Evolutionary conservation across 2,329 filamentous ascomycete genomes (phyloP).

Genomic region (Diaporthe citriasiana): DNA sequence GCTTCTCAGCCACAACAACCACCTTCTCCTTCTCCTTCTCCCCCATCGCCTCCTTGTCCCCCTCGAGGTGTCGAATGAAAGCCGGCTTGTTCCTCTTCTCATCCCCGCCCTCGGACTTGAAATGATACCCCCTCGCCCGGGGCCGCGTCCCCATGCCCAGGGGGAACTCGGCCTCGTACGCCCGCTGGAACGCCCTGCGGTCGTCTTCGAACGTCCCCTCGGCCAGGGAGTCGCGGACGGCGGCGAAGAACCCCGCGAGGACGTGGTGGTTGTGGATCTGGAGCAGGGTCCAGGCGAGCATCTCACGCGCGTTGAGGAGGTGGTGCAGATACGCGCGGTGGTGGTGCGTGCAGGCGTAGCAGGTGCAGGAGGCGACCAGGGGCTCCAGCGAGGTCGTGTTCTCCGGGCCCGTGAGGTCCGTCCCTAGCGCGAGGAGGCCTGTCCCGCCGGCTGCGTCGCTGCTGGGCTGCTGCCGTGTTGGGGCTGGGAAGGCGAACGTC

Average conservation of each 20-base stretch:
- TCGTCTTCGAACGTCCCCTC: slow-evolving; percentile 72
- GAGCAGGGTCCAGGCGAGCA: slow-evolving; percentile 94
- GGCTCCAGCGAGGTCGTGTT: slow-evolving; percentile 76
- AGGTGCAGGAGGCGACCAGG: slow-evolving; percentile 75
- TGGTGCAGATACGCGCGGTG: slow-evolving; percentile 91
- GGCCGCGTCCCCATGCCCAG: slow-evolving; percentile 83
- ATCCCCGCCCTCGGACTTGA: slow-evolving; percentile 76
- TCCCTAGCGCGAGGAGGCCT: slow-evolving; percentile 69
- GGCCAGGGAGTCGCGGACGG: slow-evolving; percentile 75
- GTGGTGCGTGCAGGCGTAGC: slow-evolving; percentile 87
- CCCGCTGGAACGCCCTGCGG: slow-evolving; percentile 57
- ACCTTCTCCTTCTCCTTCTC: slow-evolving; percentile 48
- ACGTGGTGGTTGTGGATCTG: slow-evolving; percentile 91
- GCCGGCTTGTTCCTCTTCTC: slow-evolving; percentile 77
- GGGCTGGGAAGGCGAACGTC: slow-evolving; percentile 79
- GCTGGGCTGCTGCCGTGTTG: slow-evolving; percentile 37
- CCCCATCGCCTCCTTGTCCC: slow-evolving; percentile 45
- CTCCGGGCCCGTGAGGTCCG: slow-evolving; percentile 80
- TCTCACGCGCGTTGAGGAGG: slow-evolving; percentile 90
- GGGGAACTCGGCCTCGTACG: slow-evolving; percentile 81
- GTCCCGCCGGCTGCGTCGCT: slow-evolving; percentile 36
- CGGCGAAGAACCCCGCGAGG: slow-evolving; percentile 79
- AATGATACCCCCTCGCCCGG: slow-evolving; percentile 85
- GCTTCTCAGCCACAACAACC: slow-evolving; percentile 53
- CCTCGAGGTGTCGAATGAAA: slow-evolving; percentile 71